phyloP scores from a whole-genome alignment of 805 yeast genomes.

The Candida odintsovae region DNA sequence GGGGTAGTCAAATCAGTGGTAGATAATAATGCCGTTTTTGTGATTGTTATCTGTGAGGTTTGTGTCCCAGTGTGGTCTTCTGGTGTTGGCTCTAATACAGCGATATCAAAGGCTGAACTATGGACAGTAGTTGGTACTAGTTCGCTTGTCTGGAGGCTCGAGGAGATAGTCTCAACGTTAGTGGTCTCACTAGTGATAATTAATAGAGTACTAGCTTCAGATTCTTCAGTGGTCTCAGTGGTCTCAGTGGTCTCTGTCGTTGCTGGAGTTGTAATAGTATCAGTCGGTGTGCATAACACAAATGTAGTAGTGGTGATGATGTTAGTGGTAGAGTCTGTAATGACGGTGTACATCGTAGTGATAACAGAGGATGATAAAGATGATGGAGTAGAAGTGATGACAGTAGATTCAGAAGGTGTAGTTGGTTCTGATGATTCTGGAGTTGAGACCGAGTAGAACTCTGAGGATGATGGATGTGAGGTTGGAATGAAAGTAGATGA shows the following conservation, averaged over 20 bases:
- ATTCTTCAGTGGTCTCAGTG: neutral
- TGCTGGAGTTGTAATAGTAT: neutral
- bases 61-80: neutral
- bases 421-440: neutral
- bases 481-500: neutral
- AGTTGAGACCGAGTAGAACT: neutral
- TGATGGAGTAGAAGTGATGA: too few species aligned
- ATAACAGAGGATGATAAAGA: too few species aligned
- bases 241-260: neutral
- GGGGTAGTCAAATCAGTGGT: neutral
- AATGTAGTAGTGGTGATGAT: neutral
- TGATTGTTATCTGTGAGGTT: neutral
- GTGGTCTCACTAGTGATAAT: neutral
- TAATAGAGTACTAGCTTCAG: too few species aligned
- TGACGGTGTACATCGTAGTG: neutral
- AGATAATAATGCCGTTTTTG: neutral
- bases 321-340: neutral
- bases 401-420: too few species aligned
- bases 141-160: too few species aligned
- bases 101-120: neutral
- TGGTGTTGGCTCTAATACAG: neutral
- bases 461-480: neutral
- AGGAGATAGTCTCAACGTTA: neutral
- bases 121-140: neutral
- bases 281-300: neutral